These are phyloP conservation scores for Fusarium multiceps DNA, from an alignment of 2,329 filamentous ascomycete species.

Conservation along the genomic window DNA sequence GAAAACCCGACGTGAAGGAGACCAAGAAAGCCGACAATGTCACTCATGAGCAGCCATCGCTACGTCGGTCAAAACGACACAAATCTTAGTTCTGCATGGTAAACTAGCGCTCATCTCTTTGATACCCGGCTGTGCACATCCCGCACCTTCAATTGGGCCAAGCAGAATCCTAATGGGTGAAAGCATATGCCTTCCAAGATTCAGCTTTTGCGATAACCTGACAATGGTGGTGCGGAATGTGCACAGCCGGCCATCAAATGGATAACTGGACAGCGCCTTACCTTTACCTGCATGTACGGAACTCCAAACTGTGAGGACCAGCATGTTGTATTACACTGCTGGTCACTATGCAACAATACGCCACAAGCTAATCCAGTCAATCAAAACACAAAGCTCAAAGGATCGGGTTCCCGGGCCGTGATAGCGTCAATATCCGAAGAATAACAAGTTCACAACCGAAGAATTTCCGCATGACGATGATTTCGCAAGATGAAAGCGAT, in stretches of 20 bases:
- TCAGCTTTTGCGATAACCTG: neutral
- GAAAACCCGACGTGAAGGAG: constrained; percentile 29
- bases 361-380: constrained; percentile 2
- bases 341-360: constrained; percentile 5
- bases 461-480: constrained; percentile 39
- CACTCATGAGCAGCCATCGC: constrained; percentile 22
- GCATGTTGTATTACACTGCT: neutral
- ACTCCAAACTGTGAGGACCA: neutral
- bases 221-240: neutral
- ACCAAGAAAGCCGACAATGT: constrained; percentile 22
- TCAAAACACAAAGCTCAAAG: constrained; percentile 9
- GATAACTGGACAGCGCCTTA: neutral
- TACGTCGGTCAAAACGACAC: constrained; percentile 44
- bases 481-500: constrained; percentile 15
- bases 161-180: neutral
- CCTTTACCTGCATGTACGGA: neutral
- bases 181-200: neutral
- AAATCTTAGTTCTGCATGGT: constrained; percentile 22
- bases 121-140: neutral
- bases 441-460: constrained; percentile 39
- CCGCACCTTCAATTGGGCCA: neutral
- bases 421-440: constrained; percentile 42
- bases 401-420: constrained; percentile 40
- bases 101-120: neutral
- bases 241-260: neutral